These are phyloP conservation scores for Globisporangium cystogenes DNA, from an alignment of 352 stramenopile species.

Conservation along the genomic window DNA sequence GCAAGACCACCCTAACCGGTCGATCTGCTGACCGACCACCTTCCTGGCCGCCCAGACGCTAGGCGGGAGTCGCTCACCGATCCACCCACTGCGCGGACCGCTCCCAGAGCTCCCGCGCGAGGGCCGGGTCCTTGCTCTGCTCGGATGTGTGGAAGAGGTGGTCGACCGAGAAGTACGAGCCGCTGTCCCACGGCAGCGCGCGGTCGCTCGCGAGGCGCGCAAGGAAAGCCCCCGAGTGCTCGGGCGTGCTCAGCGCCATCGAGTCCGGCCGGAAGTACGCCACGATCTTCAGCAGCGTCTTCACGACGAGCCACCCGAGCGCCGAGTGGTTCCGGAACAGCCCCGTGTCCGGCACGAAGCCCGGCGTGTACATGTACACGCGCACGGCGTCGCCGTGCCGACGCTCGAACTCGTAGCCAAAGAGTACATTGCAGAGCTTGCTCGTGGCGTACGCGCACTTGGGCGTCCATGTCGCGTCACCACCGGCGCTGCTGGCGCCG, in stretches of 20 bases:
- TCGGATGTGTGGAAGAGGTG: constrained; percentile 26
- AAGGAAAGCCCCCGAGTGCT: constrained; percentile 27
- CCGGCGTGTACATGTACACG: constrained; percentile 32
- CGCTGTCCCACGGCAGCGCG: constrained; percentile 23
- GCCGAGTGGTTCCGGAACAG: constrained; percentile 31
- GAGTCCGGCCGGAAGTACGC: constrained; percentile 14
- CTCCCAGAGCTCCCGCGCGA: constrained; percentile 26
- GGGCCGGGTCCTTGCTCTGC: constrained; percentile 21
- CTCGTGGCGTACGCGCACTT: constrained; percentile 24
- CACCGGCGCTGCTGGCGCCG: constrained; percentile 2
- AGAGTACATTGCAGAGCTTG: constrained; percentile 43
- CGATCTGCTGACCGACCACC: no score
- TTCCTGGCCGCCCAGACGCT: no score
- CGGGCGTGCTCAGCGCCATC: constrained; percentile 20
- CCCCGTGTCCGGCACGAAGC: constrained; percentile 28
- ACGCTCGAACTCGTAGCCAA: constrained; percentile 31
- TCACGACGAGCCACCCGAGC: constrained; percentile 19
- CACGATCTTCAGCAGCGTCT: constrained; percentile 22
- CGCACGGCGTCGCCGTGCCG: constrained; percentile 16
- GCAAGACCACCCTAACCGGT: no score
- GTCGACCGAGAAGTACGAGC: constrained; percentile 30
- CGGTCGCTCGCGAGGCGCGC: constrained; percentile 26
- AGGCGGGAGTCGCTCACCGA: not conserved
- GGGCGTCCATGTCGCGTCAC: constrained; percentile 6
- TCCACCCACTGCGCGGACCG: constrained; percentile 14